Percentiles rank a stretch among this genome's conserved stretches.
phyloP scores from a whole-genome alignment of 2,329 filamentous ascomycete species.

The Cryphonectria naterciae region DNA sequence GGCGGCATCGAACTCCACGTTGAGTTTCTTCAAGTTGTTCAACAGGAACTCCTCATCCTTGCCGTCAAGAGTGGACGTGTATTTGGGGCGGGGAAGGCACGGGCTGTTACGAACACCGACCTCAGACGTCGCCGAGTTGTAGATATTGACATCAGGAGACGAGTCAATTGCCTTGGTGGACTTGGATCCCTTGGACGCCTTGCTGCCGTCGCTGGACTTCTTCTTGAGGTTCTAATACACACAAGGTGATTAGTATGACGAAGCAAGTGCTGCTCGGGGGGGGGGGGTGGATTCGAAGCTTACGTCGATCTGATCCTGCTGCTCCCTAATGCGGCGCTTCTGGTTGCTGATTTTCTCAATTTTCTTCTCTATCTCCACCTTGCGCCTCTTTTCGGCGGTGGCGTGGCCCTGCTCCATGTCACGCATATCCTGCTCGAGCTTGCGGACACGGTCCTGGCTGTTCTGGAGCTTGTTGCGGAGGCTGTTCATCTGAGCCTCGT shows the following conservation, averaged over 20 bases:
- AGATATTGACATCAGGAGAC: slow-evolving; percentile 12
- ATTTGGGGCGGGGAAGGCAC: slow-evolving; percentile 7
- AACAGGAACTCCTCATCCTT: slow-evolving; percentile 27
- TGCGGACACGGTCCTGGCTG: slow-evolving; percentile 13
- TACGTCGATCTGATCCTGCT: slow-evolving; percentile 29
- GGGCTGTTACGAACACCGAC: slow-evolving; percentile 4
- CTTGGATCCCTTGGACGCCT: slow-evolving; percentile 6
- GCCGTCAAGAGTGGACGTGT: slow-evolving; percentile 14
- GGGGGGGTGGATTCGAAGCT: neutral
- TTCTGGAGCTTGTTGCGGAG: slow-evolving; percentile 18
- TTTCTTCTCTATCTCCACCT: slow-evolving; percentile 22
- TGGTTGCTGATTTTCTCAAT: slow-evolving; percentile 28
- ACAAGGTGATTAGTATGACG: slow-evolving; percentile 1
- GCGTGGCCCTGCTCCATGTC: slow-evolving; percentile 7
- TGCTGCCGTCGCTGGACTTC: slow-evolving; percentile 18
- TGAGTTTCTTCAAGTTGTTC: slow-evolving; percentile 25
- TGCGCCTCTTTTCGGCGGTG: slow-evolving; percentile 21
- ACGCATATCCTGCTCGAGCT: neutral
- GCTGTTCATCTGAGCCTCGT: slow-evolving; percentile 20
- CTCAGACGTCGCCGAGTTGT: slow-evolving; percentile 24
- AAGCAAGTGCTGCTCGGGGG: too few relatives aligned
- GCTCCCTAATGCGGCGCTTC: slow-evolving; percentile 29
- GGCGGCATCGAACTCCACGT: neutral
- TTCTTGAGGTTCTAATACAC: slow-evolving; percentile 22
- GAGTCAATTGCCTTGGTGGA: slow-evolving; percentile 9